Conservation (phyloP, 179 eudicot species). For the Beta macrorhiza region DNA sequence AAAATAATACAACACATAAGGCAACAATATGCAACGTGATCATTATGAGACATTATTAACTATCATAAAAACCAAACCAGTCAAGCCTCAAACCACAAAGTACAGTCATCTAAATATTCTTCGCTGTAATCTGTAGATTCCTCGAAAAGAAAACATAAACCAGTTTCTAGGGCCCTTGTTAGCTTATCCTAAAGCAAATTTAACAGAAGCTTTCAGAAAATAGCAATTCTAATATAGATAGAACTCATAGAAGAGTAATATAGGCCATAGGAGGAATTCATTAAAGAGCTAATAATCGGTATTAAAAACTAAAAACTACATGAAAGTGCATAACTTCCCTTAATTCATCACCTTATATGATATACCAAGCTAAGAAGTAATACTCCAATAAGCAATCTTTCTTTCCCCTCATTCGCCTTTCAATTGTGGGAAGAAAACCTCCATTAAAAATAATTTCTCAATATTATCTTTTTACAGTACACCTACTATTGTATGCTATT, state of each 20-base stretch:
- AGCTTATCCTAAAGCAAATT: neutral
- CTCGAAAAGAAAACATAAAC: neutral
- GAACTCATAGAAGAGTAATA: neutral
- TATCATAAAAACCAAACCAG: neutral
- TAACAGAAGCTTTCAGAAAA: neutral
- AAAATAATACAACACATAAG: neutral
- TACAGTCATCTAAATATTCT: too few relatives aligned
- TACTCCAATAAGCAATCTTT: neutral
- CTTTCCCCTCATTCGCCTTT: neutral
- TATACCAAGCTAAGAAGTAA: neutral
- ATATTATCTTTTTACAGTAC: neutral
- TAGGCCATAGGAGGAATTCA: neutral
- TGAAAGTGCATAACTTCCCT: neutral
- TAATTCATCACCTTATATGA: neutral
- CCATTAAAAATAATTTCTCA: neutral
- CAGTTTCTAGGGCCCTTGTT: neutral
- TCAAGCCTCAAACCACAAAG: neutral
- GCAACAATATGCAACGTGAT: too few relatives aligned
- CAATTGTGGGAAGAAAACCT: neutral
- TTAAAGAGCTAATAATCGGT: neutral
- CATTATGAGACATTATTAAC: neutral
- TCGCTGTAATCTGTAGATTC: neutral
- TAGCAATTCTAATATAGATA: neutral
- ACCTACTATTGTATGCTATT: neutral
- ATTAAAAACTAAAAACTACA: neutral